phyloP scores from a whole-genome alignment of 495 filamentous ascomycete genomes.

The Bathelium albidoporum region DNA sequence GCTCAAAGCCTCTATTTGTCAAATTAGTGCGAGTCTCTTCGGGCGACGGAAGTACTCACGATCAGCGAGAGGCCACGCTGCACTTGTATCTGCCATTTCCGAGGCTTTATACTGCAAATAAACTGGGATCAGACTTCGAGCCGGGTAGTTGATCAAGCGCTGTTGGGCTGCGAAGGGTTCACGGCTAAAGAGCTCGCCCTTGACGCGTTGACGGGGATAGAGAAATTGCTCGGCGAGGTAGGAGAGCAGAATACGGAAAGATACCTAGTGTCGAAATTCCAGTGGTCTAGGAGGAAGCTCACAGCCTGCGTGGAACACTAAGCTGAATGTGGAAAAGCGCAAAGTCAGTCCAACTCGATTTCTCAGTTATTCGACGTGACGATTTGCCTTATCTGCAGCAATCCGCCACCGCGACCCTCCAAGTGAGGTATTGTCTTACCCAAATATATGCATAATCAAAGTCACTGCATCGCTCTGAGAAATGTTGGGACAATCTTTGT shows the following conservation, averaged over 20 bases:
- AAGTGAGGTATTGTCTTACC: too few relatives aligned
- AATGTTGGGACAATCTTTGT: too few relatives aligned
- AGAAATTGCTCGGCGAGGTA: too few relatives aligned
- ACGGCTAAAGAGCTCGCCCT: slow-evolving; percentile 38
- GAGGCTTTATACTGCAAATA: slow-evolving; percentile 11
- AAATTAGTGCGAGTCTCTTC: not conserved
- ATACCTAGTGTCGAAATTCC: too few relatives aligned
- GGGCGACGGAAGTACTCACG: slow-evolving; percentile 27
- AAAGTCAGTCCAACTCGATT: too few relatives aligned
- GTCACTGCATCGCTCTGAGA: too few relatives aligned
- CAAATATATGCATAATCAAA: too few relatives aligned
- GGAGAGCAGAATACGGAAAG: not conserved
- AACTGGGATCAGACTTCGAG: too few relatives aligned
- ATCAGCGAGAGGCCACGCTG: slow-evolving; percentile 89
- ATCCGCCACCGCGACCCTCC: too few relatives aligned
- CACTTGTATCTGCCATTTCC: slow-evolving; percentile 20
- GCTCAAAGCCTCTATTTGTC: not conserved
- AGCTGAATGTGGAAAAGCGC: not conserved
- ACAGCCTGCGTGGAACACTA: not conserved
- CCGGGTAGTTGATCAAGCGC: too few relatives aligned
- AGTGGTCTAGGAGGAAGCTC: not conserved
- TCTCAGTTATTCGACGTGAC: too few relatives aligned
- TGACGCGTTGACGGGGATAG: not conserved
- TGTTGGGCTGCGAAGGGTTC: slow-evolving; percentile 43
- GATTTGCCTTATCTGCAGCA: too few relatives aligned